Evolutionary conservation across 176 grass and related monocot genomes (phyloP).

Genomic region (Triticum turgidum): DNA sequence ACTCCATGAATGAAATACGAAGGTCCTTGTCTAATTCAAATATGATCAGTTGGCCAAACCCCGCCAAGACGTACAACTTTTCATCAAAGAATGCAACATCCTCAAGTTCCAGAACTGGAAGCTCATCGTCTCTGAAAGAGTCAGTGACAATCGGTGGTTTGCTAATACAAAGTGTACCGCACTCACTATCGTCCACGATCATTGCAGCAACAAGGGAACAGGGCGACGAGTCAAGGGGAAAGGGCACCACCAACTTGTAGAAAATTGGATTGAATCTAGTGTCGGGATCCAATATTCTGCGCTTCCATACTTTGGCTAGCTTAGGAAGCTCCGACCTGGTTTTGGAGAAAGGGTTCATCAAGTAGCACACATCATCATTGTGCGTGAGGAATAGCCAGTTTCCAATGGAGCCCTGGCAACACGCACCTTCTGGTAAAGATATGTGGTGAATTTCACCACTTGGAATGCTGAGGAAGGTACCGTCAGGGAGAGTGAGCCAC

Average conservation of each 20-base stretch:
- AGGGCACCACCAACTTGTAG: background rate
- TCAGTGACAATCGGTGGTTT: background rate
- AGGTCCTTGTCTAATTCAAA: background rate
- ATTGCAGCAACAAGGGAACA: background rate
- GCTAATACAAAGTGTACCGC: background rate
- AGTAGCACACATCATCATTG: background rate
- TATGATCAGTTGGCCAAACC: background rate
- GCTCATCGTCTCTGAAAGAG: background rate
- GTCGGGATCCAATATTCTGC: background rate
- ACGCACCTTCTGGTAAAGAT: background rate
- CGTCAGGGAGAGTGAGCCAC: conserved; percentile 7
- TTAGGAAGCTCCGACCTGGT: background rate
- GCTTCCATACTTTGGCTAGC: background rate
- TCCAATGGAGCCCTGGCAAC: background rate
- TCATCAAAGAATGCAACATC: background rate
- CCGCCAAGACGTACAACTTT: background rate
- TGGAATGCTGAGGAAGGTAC: background rate
- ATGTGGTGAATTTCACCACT: background rate
- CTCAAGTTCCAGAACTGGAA: too few relatives aligned
- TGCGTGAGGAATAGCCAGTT: conserved; percentile 6
- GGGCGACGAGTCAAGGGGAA: background rate
- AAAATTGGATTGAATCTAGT: background rate
- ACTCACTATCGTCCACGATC: background rate
- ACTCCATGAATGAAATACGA: background rate
- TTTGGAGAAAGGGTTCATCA: background rate